phyloP scores from a whole-genome alignment of 768 basidiomycete species.

The Tricholoma saponaceum region DNA sequence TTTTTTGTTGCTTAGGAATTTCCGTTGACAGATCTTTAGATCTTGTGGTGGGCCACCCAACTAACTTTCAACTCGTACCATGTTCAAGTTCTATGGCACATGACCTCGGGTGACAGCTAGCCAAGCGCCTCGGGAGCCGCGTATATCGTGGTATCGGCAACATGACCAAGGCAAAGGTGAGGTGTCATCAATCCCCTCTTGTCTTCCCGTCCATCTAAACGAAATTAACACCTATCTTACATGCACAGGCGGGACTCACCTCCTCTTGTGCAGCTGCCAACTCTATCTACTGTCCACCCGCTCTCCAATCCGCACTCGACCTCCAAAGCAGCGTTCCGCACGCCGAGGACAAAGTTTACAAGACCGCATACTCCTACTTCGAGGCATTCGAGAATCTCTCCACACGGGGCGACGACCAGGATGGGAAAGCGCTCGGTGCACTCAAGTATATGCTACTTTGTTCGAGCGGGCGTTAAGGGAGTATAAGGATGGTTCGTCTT shows the following conservation, averaged over 20 bases:
- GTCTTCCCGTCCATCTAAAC: too few species aligned
- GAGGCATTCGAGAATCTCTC: slow-evolving; percentile 92
- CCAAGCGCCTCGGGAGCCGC: slow-evolving; percentile 77
- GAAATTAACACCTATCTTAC: background rate
- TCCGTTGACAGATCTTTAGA: slow-evolving; percentile 45
- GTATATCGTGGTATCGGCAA: slow-evolving; percentile 90
- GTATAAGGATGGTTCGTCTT: slow-evolving; percentile 67
- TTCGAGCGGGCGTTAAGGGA: slow-evolving; percentile 87
- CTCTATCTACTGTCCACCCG: slow-evolving; percentile 79
- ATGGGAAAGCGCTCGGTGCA: slow-evolving; percentile 61
- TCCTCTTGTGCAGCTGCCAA: slow-evolving; percentile 92
- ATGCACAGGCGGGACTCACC: slow-evolving; percentile 76
- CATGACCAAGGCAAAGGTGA: slow-evolving; percentile 83
- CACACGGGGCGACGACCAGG: slow-evolving; percentile 61
- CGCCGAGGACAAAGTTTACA: slow-evolving; percentile 98
- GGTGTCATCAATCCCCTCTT: slow-evolving; percentile 14
- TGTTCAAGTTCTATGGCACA: slow-evolving; percentile 80
- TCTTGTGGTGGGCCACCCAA: slow-evolving; percentile 92
- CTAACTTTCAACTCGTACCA: slow-evolving; percentile 91
- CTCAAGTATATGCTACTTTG: slow-evolving; percentile 98
- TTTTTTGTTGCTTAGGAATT: slow-evolving; percentile 1
- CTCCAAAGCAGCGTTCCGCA: slow-evolving; percentile 73
- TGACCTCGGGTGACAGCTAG: slow-evolving; percentile 75
- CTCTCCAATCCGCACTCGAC: slow-evolving; percentile 43
- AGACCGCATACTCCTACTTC: slow-evolving; percentile 94